Percentiles rank a stretch among this genome's conserved stretches.
phyloP scores from a whole-genome alignment of 805 yeast genomes.

The Ogataea haglerorum region DNA sequence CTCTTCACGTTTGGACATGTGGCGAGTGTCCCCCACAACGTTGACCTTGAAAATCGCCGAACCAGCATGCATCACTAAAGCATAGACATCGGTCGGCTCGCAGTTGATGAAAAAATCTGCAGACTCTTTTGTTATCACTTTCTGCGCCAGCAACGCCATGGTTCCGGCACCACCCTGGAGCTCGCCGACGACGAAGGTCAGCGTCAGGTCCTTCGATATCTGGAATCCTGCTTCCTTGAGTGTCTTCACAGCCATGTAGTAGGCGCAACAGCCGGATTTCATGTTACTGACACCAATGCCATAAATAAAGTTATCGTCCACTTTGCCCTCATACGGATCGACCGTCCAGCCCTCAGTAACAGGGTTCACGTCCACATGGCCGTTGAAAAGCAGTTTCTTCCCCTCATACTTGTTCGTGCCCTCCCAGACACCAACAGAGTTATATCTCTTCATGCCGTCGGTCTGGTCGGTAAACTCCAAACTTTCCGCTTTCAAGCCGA shows the following conservation, averaged over 20 bases:
- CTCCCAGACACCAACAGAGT: constrained; percentile 31
- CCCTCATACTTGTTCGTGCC: constrained; percentile 23
- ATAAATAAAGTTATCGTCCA: constrained; percentile 27
- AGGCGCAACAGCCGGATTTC: constrained; percentile 34
- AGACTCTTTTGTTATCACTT: constrained; percentile 24
- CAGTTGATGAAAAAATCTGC: constrained; percentile 32
- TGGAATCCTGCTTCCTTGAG: constrained; percentile 30
- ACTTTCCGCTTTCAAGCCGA: constrained; percentile 26
- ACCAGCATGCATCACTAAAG: constrained; percentile 32
- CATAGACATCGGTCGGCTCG: constrained; percentile 32
- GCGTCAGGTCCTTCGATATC: constrained; percentile 27
- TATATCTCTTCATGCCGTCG: constrained; percentile 27
- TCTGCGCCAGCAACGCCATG: constrained; percentile 24
- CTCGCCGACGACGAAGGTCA: constrained; percentile 29
- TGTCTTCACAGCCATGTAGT: constrained; percentile 32
- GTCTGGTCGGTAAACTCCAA: constrained; percentile 23
- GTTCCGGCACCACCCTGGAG: constrained; percentile 35
- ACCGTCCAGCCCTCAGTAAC: constrained; percentile 34
- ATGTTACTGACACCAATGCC: constrained; percentile 34
- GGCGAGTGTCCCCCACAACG: constrained; percentile 32
- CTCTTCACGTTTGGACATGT: constrained; percentile 33
- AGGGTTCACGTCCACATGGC: constrained; percentile 34
- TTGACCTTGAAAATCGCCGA: constrained; percentile 29
- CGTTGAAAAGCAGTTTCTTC: constrained; percentile 29
- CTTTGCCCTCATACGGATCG: constrained; percentile 29